Base-by-base conservation (phyloP, 2,329 filamentous ascomycete genomes). In the Epichloe gansuensis region DNA sequence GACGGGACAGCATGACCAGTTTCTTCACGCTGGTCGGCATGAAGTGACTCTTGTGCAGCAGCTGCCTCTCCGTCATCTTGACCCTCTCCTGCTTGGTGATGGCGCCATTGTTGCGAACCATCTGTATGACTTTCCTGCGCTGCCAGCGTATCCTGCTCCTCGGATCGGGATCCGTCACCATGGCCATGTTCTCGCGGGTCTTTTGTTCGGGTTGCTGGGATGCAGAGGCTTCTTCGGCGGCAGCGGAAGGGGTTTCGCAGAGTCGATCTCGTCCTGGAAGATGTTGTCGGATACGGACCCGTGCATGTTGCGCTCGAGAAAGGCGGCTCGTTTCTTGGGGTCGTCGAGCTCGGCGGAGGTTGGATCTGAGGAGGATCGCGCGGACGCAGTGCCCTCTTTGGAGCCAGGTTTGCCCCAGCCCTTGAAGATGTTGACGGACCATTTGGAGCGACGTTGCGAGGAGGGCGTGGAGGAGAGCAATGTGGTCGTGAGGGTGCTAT, bases 11-110 rank as follows among this genome's bases (percentile, higher is more conserved):
- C 61, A 87, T 85, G 50, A 85, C 83, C 52, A 98, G 77, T 74
- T 98, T 98, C 81, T 98, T 98, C 58, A 88, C 75, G 48, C 83
- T 89, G 2, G 93, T 96, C 62, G 90, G 84, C 65, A 96, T 78
- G 59, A 80, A 79, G 46, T 84, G 78, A 56, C 83, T 89, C 68
- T 83, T 83, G 66, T 73, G 73, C 28, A 68, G 58, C 55, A 76
- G 63, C 60, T 77, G 65, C 54, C 79, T 73, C 68, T 85, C 81
- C 8, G 75, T 74, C 59, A 83, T 81, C 63, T 81, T 79, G 55
- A 96, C 78, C 52, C 78, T 74, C 61, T 90, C 80, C 49, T 77
- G 73, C 57, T 80, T 80, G 17, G 81, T 72, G 59, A 76, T 62
- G 12, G 59, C 54, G 51, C 70, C 73, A 47, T 85, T 75, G 56